Evolutionary conservation across 352 stramenopile species (phyloP).

Genomic region (Globisporangium spinosum): DNA sequence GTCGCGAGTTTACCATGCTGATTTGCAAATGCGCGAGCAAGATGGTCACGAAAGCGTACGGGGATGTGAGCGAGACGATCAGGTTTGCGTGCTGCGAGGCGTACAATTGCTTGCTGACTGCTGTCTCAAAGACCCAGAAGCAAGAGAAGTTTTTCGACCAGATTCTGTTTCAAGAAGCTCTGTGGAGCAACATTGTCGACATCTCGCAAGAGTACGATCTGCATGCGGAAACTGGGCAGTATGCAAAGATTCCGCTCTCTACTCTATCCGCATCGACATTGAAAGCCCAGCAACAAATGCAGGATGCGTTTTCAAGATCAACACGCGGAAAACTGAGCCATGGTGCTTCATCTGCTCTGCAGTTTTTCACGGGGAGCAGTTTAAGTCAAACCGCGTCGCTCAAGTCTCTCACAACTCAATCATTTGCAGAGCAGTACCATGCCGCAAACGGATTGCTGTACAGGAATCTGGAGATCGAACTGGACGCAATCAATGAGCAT

Average conservation of each 20-base stretch:
- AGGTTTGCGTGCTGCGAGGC: conserved; percentile 57
- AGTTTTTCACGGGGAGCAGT: conserved; percentile 76
- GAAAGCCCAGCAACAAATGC: conserved; percentile 28
- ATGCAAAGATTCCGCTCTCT: conserved; percentile 52
- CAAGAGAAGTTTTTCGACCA: conserved; percentile 87
- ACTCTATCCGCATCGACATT: conserved; percentile 38
- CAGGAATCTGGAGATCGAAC: conserved; percentile 52
- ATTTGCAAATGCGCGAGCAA: conserved; percentile 83
- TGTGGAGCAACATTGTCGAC: conserved; percentile 74
- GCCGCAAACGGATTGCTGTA: conserved; percentile 26
- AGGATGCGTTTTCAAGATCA: conserved; percentile 12
- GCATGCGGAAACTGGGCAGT: conserved; percentile 44
- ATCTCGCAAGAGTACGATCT: conserved; percentile 37
- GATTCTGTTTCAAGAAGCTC: conserved; percentile 69
- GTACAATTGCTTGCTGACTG: conserved; percentile 72
- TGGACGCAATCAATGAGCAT: conserved; percentile 75
- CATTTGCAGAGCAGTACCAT: conserved; percentile 21
- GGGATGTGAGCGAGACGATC: conserved; percentile 29
- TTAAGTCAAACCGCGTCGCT: conserved; percentile 45
- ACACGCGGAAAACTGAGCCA: conserved; percentile 15
- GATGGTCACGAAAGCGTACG: conserved; percentile 51
- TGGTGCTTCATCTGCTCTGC: conserved; percentile 32
- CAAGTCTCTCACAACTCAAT: conserved; percentile 11
- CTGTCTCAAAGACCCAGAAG: conserved; percentile 78
- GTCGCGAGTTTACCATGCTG: conserved; percentile 81